phyloP scores from a whole-genome alignment of 306 rosid genomes.

The Abrus precatorius region DNA sequence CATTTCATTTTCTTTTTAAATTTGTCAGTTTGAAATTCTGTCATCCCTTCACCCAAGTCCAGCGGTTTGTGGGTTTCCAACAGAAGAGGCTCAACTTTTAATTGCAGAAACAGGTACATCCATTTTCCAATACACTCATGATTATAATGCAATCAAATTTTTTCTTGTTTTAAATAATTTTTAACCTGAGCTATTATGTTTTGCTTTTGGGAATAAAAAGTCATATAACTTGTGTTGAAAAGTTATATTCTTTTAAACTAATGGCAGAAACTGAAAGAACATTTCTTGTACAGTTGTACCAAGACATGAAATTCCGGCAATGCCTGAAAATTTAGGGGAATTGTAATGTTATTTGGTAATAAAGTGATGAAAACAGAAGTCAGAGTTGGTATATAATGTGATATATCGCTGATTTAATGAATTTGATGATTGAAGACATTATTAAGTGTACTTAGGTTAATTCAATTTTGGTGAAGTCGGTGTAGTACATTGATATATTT shows the following conservation, averaged over 20 bases:
- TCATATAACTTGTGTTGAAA: conserved; percentile 1
- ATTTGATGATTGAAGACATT: background rate
- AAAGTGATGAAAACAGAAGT: background rate
- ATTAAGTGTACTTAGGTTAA: background rate
- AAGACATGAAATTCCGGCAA: conserved; percentile 9
- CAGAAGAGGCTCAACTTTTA: conserved; percentile 81
- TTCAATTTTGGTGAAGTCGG: background rate
- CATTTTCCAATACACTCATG: background rate
- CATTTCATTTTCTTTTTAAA: conserved; percentile 10
- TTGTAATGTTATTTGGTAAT: conserved; percentile 11
- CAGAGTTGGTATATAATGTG: background rate
- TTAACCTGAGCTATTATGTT: background rate
- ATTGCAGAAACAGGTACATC: conserved; percentile 87
- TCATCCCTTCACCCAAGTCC: conserved; percentile 97
- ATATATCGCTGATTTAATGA: too few relatives aligned
- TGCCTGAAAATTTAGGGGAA: conserved; percentile 24
- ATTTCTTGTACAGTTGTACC: background rate
- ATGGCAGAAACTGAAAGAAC: background rate
- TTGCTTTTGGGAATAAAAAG: conserved; percentile 10
- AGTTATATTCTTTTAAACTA: too few relatives aligned
- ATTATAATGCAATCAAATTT: conserved; percentile 21
- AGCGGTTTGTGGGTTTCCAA: conserved; percentile 98
- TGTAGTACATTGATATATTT: background rate
- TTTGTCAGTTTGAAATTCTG: conserved; percentile 74
- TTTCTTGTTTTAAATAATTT: conserved; percentile 11